Evolutionary conservation across 2,329 filamentous ascomycete genomes (phyloP), one percentile per base, ranked within the genome.

Genomic region (Lithohypha guttulata): DNA sequence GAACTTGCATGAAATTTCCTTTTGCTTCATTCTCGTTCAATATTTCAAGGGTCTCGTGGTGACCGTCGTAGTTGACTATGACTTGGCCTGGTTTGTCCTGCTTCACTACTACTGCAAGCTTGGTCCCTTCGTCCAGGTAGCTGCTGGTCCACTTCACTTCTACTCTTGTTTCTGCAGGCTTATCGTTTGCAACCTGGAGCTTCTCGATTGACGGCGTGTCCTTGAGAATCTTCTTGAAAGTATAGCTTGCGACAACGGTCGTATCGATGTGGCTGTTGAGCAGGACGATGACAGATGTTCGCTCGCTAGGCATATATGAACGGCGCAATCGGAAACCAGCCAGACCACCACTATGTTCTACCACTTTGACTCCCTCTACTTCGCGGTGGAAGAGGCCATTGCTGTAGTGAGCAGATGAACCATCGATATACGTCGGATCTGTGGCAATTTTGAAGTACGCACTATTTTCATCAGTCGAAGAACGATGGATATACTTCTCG

Each of bases 261-360:
- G 56, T 51, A 39, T 55, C 49, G 6, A 43, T 49, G 26, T 65
- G 60, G 29, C 61, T 56, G 31, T 68, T 67, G 42, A 63, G 57
- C 41, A 66, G 32, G 3, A 58, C 58, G 1, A 68, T 53, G 7
- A 66, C 54, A 2, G 61, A 63, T 1, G 66, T 28, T 1, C 55
- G 51, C 17, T 60, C 51, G 5, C 49, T 42, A 1, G 61, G 57
- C 4, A 54, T 51, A 39, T 67, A 58, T 6, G 54, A 22, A 9
- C 64, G 56, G 15, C 51, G 45, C 10, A 62, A 51, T 14, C 61
- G 53, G 49, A 60, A 68, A 6, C 64, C 64, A 21, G 60, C 54
- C 19, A 68, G 53, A 2, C 59, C 64, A 9, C 64, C 64, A 18
- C 58, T 60, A 41, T 68, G 64, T 1, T 61, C 58, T 2, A 63